Evolutionary conservation across 2,329 filamentous ascomycete species (phyloP).

Genomic region (Incumbomyces lentus): DNA sequence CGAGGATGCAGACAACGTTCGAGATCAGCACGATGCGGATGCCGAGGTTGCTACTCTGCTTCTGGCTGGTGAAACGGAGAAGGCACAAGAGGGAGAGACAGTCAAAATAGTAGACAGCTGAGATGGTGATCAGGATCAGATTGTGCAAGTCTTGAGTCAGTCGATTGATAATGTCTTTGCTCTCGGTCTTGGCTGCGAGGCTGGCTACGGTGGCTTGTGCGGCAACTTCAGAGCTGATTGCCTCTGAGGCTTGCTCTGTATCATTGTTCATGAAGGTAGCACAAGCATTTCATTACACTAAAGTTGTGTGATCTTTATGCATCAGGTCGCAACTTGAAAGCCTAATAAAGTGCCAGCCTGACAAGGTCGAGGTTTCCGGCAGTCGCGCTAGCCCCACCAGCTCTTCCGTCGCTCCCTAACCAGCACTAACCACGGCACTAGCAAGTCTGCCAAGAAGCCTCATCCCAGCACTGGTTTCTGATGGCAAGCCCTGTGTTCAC

Average conservation of each 20-base stretch:
- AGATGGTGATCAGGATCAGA: constrained; percentile 2
- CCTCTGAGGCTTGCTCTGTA: constrained; percentile 1
- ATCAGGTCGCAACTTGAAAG: too few relatives aligned
- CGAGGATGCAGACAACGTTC: not conserved
- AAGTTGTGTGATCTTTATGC: too few relatives aligned
- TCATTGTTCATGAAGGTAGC: constrained; percentile 6
- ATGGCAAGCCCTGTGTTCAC: too few relatives aligned
- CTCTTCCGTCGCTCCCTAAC: too few relatives aligned
- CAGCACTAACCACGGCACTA: too few relatives aligned
- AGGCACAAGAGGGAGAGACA: constrained; percentile 3
- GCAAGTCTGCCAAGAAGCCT: too few relatives aligned
- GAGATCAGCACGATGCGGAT: not conserved
- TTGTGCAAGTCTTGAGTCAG: constrained; percentile 2
- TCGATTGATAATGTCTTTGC: constrained; percentile 1
- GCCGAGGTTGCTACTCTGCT: not conserved
- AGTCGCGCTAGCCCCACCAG: too few relatives aligned
- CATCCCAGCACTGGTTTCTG: too few relatives aligned
- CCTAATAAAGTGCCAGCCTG: too few relatives aligned
- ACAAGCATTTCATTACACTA: not conserved
- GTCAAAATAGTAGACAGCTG: constrained; percentile 5
- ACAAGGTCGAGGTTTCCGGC: too few relatives aligned
- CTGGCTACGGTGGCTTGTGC: constrained; percentile 1
- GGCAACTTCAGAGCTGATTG: constrained; percentile 1
- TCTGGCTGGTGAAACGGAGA: constrained; percentile 1
- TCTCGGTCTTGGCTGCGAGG: not conserved